phyloP scores from a whole-genome alignment of 805 yeast species.

The Teunomyces panamensis region DNA sequence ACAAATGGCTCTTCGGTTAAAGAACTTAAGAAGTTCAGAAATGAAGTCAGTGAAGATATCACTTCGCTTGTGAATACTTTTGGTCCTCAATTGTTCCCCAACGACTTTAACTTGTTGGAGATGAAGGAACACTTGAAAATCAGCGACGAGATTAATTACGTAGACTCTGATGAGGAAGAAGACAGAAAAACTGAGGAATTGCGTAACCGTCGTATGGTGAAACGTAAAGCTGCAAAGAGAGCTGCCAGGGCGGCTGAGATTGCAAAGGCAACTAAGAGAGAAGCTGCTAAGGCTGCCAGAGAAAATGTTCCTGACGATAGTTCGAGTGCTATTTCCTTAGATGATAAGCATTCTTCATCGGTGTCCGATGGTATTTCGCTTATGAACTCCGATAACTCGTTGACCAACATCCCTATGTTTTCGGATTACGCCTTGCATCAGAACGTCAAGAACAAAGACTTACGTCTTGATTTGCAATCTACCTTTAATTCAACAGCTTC shows the following conservation, averaged over 20 bases:
- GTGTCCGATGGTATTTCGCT: constrained; percentile 60
- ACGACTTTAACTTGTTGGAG: constrained; percentile 64
- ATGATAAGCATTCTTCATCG: constrained; percentile 32
- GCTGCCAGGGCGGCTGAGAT: constrained; percentile 10
- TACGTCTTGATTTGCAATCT: constrained; percentile 22
- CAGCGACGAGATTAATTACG: constrained; percentile 23
- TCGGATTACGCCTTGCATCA: constrained; percentile 45
- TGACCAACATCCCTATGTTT: constrained; percentile 64
- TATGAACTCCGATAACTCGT: constrained; percentile 58
- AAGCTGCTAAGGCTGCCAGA: background rate
- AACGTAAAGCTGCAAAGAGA: constrained; percentile 20
- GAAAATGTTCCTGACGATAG: constrained; percentile 9
- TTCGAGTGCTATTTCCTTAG: constrained; percentile 18
- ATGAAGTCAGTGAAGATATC: constrained; percentile 63
- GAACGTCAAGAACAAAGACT: constrained; percentile 22
- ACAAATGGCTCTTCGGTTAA: constrained; percentile 54
- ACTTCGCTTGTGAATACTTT: constrained; percentile 74
- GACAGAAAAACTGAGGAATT: constrained; percentile 47
- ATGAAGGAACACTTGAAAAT: constrained; percentile 38
- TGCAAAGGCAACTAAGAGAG: constrained; percentile 2
- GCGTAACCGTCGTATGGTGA: constrained; percentile 40
- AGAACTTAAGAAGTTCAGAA: constrained; percentile 60
- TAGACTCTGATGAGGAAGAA: constrained; percentile 49
- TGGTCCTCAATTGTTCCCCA: constrained; percentile 82
- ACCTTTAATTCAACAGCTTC: constrained; percentile 28